Base-by-base conservation (phyloP, 495 filamentous ascomycete genomes). In the Thermothielavioides terrestris region DNA sequence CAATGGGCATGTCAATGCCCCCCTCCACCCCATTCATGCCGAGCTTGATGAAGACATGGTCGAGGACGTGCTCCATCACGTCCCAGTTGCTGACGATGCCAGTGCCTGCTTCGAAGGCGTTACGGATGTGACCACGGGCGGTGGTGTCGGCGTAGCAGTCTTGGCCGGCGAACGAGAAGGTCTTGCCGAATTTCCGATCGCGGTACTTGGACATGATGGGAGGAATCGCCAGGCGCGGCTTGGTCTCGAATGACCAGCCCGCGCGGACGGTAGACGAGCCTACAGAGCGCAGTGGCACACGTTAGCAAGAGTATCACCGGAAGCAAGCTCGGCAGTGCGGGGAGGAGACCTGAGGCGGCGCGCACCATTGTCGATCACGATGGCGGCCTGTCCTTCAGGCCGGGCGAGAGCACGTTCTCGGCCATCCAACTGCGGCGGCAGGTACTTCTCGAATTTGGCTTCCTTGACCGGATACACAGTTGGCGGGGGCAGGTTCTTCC, bases 281-380 rank as follows among this genome's bases (percentile, higher is more conserved):
- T 96, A 55, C 4, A 53, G 14, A 20, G 0, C 8, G 28, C 47
- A 30, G 49, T 20, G 0, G 12, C 6, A 3, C 6, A 23, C 27
- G 53, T 53, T 31, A 55, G 58, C 42, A 20, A 38, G n/a, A n/a
- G n/a, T n/a, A n/a, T n/a, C n/a, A n/a, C n/a, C n/a, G n/a, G n/a
- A n/a, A n/a, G n/a, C n/a, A n/a, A n/a, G n/a, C n/a, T n/a, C n/a
- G n/a, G n/a, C n/a, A n/a, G n/a, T n/a, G n/a, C n/a, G n/a, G n/a
- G n/a, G n/a, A n/a, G n/a, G n/a, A n/a, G 32, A 6, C 4, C 4
- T 12, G 18, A 30, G 15, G n/a, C 49, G 30, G 11, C n/a, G n/a
- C 58, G 45, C 68, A 95, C 90, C 92, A 86, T 97, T 98, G 73
- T 98, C 92, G 57, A 98, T 98, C 51, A 98, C 86, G 57, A 98